These are phyloP conservation scores for Vitis rotundifolia DNA, from an alignment of 164 flowering plant species.

Conservation along the genomic window DNA sequence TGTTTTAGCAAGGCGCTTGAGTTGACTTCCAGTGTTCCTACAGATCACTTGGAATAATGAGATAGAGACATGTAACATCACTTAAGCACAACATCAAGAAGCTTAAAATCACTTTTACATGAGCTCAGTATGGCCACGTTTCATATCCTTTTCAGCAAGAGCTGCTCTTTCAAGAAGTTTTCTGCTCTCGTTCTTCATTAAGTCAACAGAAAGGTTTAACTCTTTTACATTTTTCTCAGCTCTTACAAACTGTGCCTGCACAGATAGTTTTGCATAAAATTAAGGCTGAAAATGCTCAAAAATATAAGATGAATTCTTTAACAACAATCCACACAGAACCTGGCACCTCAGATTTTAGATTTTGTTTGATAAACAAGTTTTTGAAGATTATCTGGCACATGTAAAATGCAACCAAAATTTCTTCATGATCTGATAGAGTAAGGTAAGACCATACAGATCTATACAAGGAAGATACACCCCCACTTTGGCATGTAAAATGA, in stretches of 20 bases:
- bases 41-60: constrained; percentile 13
- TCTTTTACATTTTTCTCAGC: constrained; percentile 78
- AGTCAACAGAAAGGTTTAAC: constrained; percentile 65
- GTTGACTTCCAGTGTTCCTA: constrained; percentile 66
- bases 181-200: constrained; percentile 80
- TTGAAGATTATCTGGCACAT: not conserved
- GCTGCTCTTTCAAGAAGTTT: constrained; percentile 83
- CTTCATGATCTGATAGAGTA: no score
- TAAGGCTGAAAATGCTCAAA: no score
- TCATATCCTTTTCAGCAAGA: constrained; percentile 87
- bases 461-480: no score
- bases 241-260: constrained; percentile 72
- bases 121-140: constrained; percentile 60
- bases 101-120: constrained; percentile 33
- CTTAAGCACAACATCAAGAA: not conserved
- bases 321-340: not conserved
- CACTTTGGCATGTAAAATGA: not conserved
- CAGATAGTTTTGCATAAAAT: constrained; percentile 5
- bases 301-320: constrained; percentile 1
- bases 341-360: not conserved
- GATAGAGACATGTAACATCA: not conserved
- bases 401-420: no score
- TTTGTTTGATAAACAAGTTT: not conserved
- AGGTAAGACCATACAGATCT: no score
- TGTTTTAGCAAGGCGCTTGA: constrained; percentile 64